These are phyloP conservation scores for Myriosclerotinia curreyana DNA, from an alignment of 2,329 filamentous ascomycete genomes.

Conservation along the genomic window DNA sequence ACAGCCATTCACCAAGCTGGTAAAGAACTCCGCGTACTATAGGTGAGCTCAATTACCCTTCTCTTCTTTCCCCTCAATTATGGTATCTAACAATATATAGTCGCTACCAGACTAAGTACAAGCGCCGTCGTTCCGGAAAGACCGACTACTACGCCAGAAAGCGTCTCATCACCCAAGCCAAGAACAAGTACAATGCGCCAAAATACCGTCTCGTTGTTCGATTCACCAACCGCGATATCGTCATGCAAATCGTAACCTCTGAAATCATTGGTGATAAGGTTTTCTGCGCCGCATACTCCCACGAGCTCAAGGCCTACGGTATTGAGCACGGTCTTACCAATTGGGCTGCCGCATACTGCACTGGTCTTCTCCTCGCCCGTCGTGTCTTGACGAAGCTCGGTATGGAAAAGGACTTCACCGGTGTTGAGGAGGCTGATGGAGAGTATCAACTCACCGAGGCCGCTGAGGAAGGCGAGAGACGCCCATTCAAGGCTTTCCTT, in stretches of 20 bases:
- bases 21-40: conserved; percentile 99
- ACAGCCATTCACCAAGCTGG: conserved; percentile 87
- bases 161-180: conserved; percentile 99
- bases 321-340: conserved; percentile 99
- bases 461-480: conserved; percentile 81
- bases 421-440: conserved; percentile 95
- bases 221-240: conserved; percentile 99
- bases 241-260: conserved; percentile 93
- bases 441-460: conserved; percentile 97
- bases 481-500: conserved; percentile 98
- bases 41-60: conserved; percentile 61
- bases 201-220: conserved; percentile 99
- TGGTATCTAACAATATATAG: conserved; percentile 46
- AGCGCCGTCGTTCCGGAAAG: conserved; percentile 92
- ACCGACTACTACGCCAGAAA: conserved; percentile 99
- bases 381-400: conserved; percentile 96
- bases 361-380: conserved; percentile 94
- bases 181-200: conserved; percentile 99
- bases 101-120: conserved; percentile 99
- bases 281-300: conserved; percentile 85
- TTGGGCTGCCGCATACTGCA: conserved; percentile 97
- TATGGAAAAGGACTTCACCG: conserved; percentile 86
- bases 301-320: conserved; percentile 97
- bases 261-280: conserved; percentile 99
- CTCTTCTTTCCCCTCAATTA: conserved; percentile 32